Base-by-base conservation (phyloP, 202 grass and related monocot species). In the Saccharum hybrid region DNA sequence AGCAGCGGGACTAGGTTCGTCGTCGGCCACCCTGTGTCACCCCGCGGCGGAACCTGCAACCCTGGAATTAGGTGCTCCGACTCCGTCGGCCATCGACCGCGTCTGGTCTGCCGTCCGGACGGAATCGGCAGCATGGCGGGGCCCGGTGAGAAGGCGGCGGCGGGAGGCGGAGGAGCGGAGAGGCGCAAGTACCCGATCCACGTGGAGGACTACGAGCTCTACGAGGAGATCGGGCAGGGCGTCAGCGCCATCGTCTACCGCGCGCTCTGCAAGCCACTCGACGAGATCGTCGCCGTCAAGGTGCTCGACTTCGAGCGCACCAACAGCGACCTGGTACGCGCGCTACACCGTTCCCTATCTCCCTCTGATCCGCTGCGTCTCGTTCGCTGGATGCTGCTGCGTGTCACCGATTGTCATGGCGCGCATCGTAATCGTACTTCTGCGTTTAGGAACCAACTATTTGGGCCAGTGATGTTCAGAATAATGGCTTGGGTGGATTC, bases 221-320 rank as follows among this genome's bases (percentile, higher is more conserved):
- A 86, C 75, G 96, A 98, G 77, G 81, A 88, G 91, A 72, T 98
- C 34, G 96, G 96, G 71, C 91, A 96, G 84, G 96, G 96, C 13
- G 91, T 86, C 83, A 94, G 93, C 72, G 96, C 93, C n/a, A 61
- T 92, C 39, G 96, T 98, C 11, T 93, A 94, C 83, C 96, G 96
- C 28, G 88, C 93, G 40, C 83, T 80, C 33, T 98, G 96, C 81
- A 76, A 59, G 52, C 88, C 96, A 21, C 78, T 96, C 18, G 41
- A 81, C 10, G 89, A 98, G 89, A 67, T 89, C 63, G 88, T 98
- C 56, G 91, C 96, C 66, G 90, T 98, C 78, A 98, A 98, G 89
- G 84, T 98, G 70, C 87, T 98, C 68, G 96, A 98, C 79, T 94
- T 98, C 72, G 96, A 96, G 78, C 92, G 87, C 67, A 88, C 90